Evolutionary conservation across 2,329 filamentous ascomycete species (phyloP), one percentile per base, ranked within the genome.

Genomic region (Fusarium austroafricanum): DNA sequence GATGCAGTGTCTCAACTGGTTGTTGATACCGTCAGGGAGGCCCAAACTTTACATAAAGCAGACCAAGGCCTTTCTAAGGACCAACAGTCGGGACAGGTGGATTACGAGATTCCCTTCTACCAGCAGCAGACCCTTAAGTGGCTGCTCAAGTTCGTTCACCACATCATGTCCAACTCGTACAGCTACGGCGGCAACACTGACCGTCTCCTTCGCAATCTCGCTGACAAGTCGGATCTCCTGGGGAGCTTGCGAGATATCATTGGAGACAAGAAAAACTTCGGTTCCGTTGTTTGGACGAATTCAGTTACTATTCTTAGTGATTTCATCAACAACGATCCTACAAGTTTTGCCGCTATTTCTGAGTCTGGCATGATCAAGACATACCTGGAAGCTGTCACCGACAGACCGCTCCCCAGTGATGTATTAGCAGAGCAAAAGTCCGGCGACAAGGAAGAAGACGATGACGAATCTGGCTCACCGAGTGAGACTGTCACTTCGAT

Each of bases 281-380:
- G 96, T 14, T 96, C 95, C 3, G 91, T 96, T 61, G 93, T 98
- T 7, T 99, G 96, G 96, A 97, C 94, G 47, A 94, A 94, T 76
- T 92, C 94, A 9, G 93, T 97, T 65, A 94, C 91, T 55, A 95
- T 97, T 57, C 83, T 99, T 50, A 96, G 93, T 75, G 95, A 93
- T 72, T 99, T 99, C 79, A 97, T 99, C 73, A 96, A 99, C 80
- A 97, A 98, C 75, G 96, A 99, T 75, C 96, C 96, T 0, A 99
- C 96, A 1, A 99, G 96, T 78, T 99, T 97, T 77, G 91, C 93
- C 28, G 93, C 97, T 23, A 96, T 99, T 68, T 93, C 93, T 15
- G 96, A 99, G 80, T 95, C 96, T 50, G 94, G 94, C 21, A 86
- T 99, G 71, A 94, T 96, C 73, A 91, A 91, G 76, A 92, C 90